These are phyloP conservation scores for Halophytophthora polymorphica DNA, from an alignment of 352 stramenopile genomes.

Conservation along the genomic window DNA sequence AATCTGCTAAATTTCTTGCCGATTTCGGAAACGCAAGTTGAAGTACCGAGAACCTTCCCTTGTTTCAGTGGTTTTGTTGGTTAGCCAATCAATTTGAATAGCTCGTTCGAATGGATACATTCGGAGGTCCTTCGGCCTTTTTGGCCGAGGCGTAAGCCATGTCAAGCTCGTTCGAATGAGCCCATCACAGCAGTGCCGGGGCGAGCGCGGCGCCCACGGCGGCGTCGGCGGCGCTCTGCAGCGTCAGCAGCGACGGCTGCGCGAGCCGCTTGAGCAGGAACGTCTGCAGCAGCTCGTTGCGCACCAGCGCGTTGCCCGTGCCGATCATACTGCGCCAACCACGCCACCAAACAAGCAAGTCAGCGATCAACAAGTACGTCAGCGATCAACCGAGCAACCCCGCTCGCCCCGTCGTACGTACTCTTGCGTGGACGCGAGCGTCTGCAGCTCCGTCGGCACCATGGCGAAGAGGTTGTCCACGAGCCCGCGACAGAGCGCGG, in stretches of 20 bases:
- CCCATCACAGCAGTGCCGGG: conserved; percentile 28
- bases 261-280: conserved; percentile 38
- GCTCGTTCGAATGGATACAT: too few relatives aligned
- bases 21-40: too few relatives aligned
- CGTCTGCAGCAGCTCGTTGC: conserved; percentile 57
- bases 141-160: too few relatives aligned
- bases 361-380: not conserved
- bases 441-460: conserved; percentile 46
- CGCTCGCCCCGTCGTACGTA: conserved; percentile 21
- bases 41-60: too few relatives aligned
- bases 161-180: too few relatives aligned
- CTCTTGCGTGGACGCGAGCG: conserved; percentile 28
- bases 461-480: conserved; percentile 72
- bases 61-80: too few relatives aligned
- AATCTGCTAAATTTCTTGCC: too few relatives aligned
- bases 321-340: conserved; percentile 54
- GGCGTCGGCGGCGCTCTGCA: conserved; percentile 53
- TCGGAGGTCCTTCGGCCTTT: too few relatives aligned
- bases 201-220: conserved; percentile 53
- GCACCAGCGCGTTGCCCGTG: conserved; percentile 66
- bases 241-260: conserved; percentile 26
- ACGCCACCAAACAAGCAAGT: conserved; percentile 3
- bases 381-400: not conserved
- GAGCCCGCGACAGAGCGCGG: conserved; percentile 58
- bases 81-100: too few relatives aligned